Base-by-base conservation (phyloP, 2,329 filamentous ascomycete species). In the Claviceps spartinae region DNA sequence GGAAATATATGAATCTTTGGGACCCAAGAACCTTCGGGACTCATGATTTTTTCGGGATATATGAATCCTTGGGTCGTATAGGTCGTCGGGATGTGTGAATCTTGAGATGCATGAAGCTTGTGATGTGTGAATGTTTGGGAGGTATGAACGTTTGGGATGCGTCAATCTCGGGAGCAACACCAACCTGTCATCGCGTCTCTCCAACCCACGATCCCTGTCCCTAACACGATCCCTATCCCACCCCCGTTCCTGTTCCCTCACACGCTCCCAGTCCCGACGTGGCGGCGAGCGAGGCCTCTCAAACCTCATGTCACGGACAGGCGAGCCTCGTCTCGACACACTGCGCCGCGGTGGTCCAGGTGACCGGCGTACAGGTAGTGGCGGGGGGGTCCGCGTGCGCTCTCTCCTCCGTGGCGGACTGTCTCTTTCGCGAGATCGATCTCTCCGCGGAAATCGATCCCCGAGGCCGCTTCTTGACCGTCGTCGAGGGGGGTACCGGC, bases 121-220 rank as follows among this genome's bases (percentile, higher is more conserved):
- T 34, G 30, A 34, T 34, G 30, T 34, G 30, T 34, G 30, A 34
- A 34, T 4, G 30, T 34, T 34, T 34, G 30, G 9, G 30, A 34
- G 30, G 30, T 34, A 34, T 34, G 30, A 34, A 34, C 30, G 30
- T 34, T 24, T 34, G 9, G 30, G 8, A 34, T 34, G 30, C 30
- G 30, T 34, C 30, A 24, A 43, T 24, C 20, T 22, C 18, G 18
- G 13, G 41, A 22, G 20, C 13, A 30, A 22, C 22, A 54, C 53
- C 24, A 45, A 68, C 65, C 69, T 65, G 38, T 72, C 69, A 51
- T 75, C 72, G 14, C 72, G 70, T 51, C 64, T 66, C 50, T 69
- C 71, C 44, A 67, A 58, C 30, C 69, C 65, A 45, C 64, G 58
- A 30, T 66, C 63, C 52, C 65, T 59, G 2, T 63, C 59, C 20